Base-by-base conservation (phyloP, 176 grass and related monocot species). In the Chrysopogon serrulatus region DNA sequence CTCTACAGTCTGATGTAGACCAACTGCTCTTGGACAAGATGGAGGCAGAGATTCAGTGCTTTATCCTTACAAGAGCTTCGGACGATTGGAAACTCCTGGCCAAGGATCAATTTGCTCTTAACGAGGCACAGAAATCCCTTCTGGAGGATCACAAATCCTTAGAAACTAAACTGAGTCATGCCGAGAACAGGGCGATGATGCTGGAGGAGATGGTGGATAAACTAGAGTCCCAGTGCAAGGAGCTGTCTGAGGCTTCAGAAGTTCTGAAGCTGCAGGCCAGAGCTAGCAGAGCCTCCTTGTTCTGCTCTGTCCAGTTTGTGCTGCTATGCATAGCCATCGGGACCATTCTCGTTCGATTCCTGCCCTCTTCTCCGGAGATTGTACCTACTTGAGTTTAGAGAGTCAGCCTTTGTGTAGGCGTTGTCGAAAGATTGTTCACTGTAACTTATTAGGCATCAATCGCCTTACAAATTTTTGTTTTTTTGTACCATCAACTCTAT, bases 301-400 rank as follows among this genome's bases (percentile, higher is more conserved):
- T 87, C 61, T 89, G 86, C 85, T 92, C 88, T n/a, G 33, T 94
- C 43, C 90, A 99, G 86, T 61, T 96, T 48, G 70, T 94, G 34
- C 49, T 92, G 49, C 30, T 96, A 54, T 90, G 68, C 42, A 61
- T 99, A 34, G 82, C 88, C 2, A 13, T 84, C n/a, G 51, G 88
- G 23, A 86, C 86, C 53, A 43, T 94, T 44, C 34, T 99, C 10
- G 23, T 32, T 56, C 81, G 81, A 43, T 81, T 94, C 6, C 68
- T 94, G 42, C 91, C 93, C 40, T 34, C 82, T 39, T 88, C 83
- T 41, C 43, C 74, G 8, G 93, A 92, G 21, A 79, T 94, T 89
- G 86, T 92, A 88, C 97, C 97, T 78, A 99, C 97, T 74, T 99
- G 89, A 92, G 63, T 74, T 68, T 90, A 80, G 72, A 82, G 62